Conservation (phyloP, 140 eudicot species). For the Bidens hawaiensis region DNA sequence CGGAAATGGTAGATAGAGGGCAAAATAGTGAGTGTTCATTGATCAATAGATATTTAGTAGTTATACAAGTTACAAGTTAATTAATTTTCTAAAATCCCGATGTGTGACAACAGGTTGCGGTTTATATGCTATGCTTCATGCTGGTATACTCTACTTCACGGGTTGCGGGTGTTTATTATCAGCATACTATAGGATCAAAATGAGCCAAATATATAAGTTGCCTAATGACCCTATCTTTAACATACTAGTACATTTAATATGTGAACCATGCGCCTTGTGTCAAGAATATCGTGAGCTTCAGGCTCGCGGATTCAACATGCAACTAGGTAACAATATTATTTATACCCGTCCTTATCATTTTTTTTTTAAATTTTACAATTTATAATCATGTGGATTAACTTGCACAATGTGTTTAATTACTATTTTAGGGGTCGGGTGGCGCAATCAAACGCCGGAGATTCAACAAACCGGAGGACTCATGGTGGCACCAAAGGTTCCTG, state of each 20-base stretch:
- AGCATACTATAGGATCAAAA: constrained; percentile 32
- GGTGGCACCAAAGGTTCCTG: constrained; percentile 42
- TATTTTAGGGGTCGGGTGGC: constrained; percentile 47
- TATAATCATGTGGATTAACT: neutral
- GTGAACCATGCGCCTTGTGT: constrained; percentile 46
- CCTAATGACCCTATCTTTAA: constrained; percentile 27
- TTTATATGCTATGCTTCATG: constrained; percentile 21
- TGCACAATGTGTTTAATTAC: neutral
- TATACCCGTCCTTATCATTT: neutral
- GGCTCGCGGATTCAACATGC: constrained; percentile 35
- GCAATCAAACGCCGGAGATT: constrained; percentile 27
- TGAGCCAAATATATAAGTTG: constrained; percentile 23
- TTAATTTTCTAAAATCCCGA: neutral
- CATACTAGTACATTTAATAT: constrained; percentile 28
- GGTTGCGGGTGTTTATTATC: constrained; percentile 34
- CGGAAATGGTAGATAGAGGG: constrained; percentile 45
- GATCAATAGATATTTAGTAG: neutral
- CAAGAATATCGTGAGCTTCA: constrained; percentile 46
- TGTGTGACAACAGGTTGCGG: constrained; percentile 18
- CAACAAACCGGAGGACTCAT: constrained; percentile 35
- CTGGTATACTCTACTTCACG: constrained; percentile 26
- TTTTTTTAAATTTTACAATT: neutral
- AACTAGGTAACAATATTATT: constrained; percentile 21
- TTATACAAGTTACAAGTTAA: neutral
- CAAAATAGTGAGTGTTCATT: constrained; percentile 27